Evolutionary conservation across 495 filamentous ascomycete species (phyloP).

Genomic region (Tuber brumale): DNA sequence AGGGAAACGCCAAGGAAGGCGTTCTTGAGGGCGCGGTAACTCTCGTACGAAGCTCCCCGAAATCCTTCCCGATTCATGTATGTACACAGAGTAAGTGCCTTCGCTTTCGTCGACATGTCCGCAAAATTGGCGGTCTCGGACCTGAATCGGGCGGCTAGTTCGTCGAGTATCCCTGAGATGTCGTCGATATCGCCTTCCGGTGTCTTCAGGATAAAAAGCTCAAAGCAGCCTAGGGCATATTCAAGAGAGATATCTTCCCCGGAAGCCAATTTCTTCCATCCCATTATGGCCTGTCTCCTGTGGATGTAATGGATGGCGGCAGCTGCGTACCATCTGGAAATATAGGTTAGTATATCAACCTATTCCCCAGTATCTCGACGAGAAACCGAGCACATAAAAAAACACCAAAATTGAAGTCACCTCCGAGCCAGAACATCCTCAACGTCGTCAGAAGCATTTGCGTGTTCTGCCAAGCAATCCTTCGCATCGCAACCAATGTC

Average conservation of each 20-base stretch:
- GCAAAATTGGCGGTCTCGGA: conserved; percentile 49
- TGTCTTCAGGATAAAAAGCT: conserved; percentile 74
- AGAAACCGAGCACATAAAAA: conserved; percentile 13
- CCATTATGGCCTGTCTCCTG: conserved; percentile 64
- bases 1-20: conserved; percentile 72
- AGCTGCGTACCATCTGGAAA: conserved; percentile 63
- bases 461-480: conserved; percentile 67
- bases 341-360: neutral
- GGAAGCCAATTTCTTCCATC: conserved; percentile 59
- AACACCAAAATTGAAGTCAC: conserved; percentile 44
- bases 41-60: conserved; percentile 57
- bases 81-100: conserved; percentile 58
- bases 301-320: conserved; percentile 72
- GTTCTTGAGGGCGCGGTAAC: conserved; percentile 72
- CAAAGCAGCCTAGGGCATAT: conserved; percentile 69
- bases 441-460: conserved; percentile 48
- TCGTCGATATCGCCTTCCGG: conserved; percentile 65
- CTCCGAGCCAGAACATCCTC: conserved; percentile 77
- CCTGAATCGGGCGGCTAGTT: conserved; percentile 53
- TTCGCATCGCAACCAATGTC: conserved; percentile 78
- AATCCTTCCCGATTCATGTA: conserved; percentile 62
- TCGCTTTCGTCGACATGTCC: conserved; percentile 53
- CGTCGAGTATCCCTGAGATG: conserved; percentile 51
- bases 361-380: neutral
- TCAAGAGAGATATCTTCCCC: conserved; percentile 59